Conservation (phyloP, 2,329 filamentous ascomycete species). For the Coniochaeta sp. region DNA sequence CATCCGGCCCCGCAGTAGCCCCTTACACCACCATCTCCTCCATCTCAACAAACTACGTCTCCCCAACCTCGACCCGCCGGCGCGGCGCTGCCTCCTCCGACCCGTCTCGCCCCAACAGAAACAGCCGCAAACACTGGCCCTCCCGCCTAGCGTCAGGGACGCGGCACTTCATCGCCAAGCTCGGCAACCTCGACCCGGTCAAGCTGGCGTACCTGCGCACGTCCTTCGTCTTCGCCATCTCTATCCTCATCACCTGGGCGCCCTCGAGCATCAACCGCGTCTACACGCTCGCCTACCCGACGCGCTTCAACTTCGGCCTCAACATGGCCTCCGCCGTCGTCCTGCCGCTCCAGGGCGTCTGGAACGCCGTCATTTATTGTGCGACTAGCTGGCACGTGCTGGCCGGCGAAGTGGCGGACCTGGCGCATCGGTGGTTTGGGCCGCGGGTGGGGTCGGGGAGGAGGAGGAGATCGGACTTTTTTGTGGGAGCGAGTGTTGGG, state of each 20-base stretch:
- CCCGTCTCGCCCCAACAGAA: too few species aligned
- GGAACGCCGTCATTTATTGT: conserved; percentile 74
- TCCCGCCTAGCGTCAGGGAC: background rate
- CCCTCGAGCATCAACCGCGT: conserved; percentile 68
- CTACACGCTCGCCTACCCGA: conserved; percentile 54
- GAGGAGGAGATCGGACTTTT: background rate
- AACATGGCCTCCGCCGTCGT: conserved; percentile 65
- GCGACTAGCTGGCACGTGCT: conserved; percentile 48
- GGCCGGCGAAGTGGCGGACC: conserved; percentile 13
- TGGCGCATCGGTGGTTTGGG: background rate
- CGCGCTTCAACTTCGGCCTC: conserved; percentile 51
- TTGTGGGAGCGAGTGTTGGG: background rate
- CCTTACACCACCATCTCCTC: conserved; percentile 13
- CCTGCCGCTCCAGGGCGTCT: conserved; percentile 70
- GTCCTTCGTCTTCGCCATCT: conserved; percentile 54
- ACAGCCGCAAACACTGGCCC: too few species aligned
- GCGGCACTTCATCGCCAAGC: conserved; percentile 20
- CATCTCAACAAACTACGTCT: conserved; percentile 5
- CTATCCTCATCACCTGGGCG: conserved; percentile 55
- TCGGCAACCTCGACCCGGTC: conserved; percentile 42
- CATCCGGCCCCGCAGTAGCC: background rate
- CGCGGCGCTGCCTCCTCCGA: background rate
- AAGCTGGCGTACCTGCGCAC: conserved; percentile 55
- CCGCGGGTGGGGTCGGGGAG: background rate
- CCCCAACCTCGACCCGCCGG: conserved; percentile 15